Percentiles rank a stretch among this genome's conserved stretches.
Conservation (phyloP, 805 yeast species). For the Starmerella bombicola region DNA sequence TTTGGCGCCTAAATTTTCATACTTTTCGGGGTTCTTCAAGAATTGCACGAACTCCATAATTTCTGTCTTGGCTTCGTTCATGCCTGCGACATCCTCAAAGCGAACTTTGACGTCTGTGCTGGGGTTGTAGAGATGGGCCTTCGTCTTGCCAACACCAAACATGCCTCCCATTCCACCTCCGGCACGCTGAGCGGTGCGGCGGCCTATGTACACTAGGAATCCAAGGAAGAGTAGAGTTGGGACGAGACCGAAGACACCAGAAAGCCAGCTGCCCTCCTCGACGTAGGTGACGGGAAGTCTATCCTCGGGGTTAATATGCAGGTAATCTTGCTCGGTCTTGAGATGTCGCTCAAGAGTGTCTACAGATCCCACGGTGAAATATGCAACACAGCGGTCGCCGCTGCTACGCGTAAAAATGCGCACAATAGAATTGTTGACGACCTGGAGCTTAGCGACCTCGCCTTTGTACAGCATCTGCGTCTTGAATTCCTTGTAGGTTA, state of each 20-base stretch:
- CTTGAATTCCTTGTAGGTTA: constrained; percentile 75
- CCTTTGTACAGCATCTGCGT: constrained; percentile 67
- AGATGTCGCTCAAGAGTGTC: constrained; percentile 76
- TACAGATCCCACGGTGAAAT: constrained; percentile 79
- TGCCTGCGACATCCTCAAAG: constrained; percentile 87
- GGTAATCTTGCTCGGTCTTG: constrained; percentile 55
- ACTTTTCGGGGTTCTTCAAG: constrained; percentile 70
- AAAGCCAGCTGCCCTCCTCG: constrained; percentile 53
- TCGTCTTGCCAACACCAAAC: constrained; percentile 55
- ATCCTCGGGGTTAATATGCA: constrained; percentile 53
- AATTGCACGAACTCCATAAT: constrained; percentile 91
- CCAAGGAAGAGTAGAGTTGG: constrained; percentile 77
- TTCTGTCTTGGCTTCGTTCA: constrained; percentile 88
- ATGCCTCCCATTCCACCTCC: constrained; percentile 48
- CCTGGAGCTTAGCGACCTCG: constrained; percentile 58
- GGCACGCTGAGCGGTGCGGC: constrained; percentile 32
- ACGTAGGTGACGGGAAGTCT: constrained; percentile 67
- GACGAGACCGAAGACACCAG: constrained; percentile 53
- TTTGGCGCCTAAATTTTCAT: constrained; percentile 81
- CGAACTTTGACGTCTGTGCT: constrained; percentile 70
- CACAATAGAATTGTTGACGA: constrained; percentile 59
- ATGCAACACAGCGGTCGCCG: constrained; percentile 37
- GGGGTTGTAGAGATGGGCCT: constrained; percentile 67
- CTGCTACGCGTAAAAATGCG: constrained; percentile 24
- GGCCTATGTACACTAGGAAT: constrained; percentile 56